Percentiles rank a stretch among this genome's conserved stretches.
phyloP scores from a whole-genome alignment of 495 filamentous ascomycete species.

The Pseudoneurospora amorphoporcata region DNA sequence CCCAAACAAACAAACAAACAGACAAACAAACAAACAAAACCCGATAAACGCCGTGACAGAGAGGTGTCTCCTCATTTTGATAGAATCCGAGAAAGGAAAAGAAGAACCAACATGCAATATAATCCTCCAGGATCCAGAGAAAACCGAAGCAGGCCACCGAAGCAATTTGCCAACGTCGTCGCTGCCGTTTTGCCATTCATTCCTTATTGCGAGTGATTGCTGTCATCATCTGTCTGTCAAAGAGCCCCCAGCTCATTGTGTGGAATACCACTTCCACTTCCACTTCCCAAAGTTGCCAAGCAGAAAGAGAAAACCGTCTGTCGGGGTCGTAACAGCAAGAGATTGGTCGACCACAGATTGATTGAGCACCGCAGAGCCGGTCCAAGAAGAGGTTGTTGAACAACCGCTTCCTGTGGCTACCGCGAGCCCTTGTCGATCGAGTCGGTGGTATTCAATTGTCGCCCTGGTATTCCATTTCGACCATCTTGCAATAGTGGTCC shows the following conservation, averaged over 20 bases:
- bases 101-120: background rate
- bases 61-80: background rate
- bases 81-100: background rate
- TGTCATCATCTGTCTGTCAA: too few species aligned
- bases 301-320: background rate
- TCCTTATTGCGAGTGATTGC: too few species aligned
- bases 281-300: background rate
- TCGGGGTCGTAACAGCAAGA: background rate
- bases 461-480: background rate
- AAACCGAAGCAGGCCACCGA: background rate
- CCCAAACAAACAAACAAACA: background rate
- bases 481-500: background rate
- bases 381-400: background rate
- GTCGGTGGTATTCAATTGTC: background rate
- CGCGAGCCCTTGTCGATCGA: background rate
- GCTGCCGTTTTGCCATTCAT: background rate
- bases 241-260: background rate
- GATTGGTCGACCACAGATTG: background rate
- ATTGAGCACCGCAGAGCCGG: background rate
- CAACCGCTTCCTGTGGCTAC: background rate
- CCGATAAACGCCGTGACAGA: background rate
- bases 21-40: background rate
- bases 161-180: background rate
- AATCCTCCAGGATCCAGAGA: background rate
- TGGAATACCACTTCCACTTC: background rate